Evolutionary conservation across 1,284 basidiomycete genomes (phyloP).

Genomic region (Meira miltonrushii): DNA sequence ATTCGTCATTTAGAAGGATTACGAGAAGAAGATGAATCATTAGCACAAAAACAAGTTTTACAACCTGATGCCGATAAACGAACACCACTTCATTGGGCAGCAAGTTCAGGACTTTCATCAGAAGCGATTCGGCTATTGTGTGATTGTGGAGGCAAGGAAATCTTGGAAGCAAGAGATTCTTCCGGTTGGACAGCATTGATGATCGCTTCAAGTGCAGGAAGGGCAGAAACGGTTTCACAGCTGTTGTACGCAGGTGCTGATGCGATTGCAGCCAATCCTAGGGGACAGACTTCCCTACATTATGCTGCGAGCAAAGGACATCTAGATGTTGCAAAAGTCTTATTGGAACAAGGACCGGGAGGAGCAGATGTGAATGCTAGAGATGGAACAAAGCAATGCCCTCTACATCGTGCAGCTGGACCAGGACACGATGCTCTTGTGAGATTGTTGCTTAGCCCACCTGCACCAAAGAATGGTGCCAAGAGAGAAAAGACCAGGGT

Average conservation of each 20-base stretch:
- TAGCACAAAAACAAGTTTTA: too few relatives aligned
- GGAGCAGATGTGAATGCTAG: conserved; percentile 27
- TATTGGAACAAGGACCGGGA: conserved; percentile 21
- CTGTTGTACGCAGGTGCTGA: conserved; percentile 23
- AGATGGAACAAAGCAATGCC: conserved; percentile 28
- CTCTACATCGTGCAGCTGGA: conserved; percentile 28
- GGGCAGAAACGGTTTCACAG: conserved; percentile 11
- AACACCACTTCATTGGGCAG: conserved; percentile 31
- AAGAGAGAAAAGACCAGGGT: conserved; percentile 30
- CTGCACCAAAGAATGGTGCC: conserved; percentile 18
- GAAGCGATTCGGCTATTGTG: conserved; percentile 15
- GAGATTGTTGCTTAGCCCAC: conserved; percentile 22
- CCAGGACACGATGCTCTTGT: conserved; percentile 27
- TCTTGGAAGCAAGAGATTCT: conserved; percentile 12
- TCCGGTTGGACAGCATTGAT: conserved; percentile 29
- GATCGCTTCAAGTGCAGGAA: conserved; percentile 28
- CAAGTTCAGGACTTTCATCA: conserved; percentile 11
- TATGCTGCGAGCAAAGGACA: conserved; percentile 35
- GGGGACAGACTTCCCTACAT: conserved; percentile 26
- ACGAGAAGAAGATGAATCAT: too few relatives aligned
- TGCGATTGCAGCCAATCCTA: conserved; percentile 16
- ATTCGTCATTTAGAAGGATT: too few relatives aligned
- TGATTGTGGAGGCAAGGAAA: conserved; percentile 9
- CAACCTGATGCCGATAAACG: conserved; percentile 22
- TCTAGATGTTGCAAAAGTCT: conserved; percentile 21